Conservation (phyloP, 176 grass and related monocot genomes). For the Oryza officinalis region DNA sequence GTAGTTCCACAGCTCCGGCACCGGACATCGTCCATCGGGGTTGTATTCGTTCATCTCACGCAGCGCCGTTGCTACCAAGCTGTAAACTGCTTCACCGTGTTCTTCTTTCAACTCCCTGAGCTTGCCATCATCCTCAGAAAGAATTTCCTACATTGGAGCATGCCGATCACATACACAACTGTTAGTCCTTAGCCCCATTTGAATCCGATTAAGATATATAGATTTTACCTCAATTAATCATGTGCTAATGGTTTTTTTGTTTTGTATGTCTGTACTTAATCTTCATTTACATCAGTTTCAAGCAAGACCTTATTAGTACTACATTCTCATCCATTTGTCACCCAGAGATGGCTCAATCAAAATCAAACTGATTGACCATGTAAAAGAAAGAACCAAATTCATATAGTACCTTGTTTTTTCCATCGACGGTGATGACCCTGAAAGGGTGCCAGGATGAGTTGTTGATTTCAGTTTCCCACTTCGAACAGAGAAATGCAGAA, state of each 20-base stretch:
- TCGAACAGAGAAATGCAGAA: constrained; percentile 22
- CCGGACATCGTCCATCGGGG: constrained; percentile 15
- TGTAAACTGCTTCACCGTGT: constrained; percentile 35
- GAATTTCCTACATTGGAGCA: constrained; percentile 30
- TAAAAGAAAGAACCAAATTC: too few relatives aligned
- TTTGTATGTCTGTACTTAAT: too few relatives aligned
- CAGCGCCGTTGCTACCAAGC: constrained; percentile 39
- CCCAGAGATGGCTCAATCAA: too few relatives aligned
- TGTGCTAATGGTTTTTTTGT: too few relatives aligned
- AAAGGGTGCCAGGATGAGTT: constrained; percentile 57
- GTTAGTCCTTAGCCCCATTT: too few relatives aligned
- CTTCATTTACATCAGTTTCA: too few relatives aligned
- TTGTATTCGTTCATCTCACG: constrained; percentile 20
- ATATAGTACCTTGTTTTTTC: constrained; percentile 20
- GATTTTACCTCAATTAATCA: too few relatives aligned
- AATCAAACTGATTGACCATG: too few relatives aligned
- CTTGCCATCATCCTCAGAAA: constrained; percentile 36
- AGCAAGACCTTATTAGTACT: too few relatives aligned
- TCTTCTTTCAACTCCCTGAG: constrained; percentile 35
- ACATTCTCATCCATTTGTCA: too few relatives aligned
- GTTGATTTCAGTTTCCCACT: constrained; percentile 57
- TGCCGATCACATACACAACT: not conserved
- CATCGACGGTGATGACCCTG: constrained; percentile 33
- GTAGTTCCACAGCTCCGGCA: constrained; percentile 42
- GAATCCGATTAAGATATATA: too few relatives aligned